Percentiles rank a stretch among this genome's conserved stretches.
These are phyloP conservation scores for Xylaria sp. DNA, from an alignment of 2,329 filamentous ascomycete species.

Conservation along the genomic window DNA sequence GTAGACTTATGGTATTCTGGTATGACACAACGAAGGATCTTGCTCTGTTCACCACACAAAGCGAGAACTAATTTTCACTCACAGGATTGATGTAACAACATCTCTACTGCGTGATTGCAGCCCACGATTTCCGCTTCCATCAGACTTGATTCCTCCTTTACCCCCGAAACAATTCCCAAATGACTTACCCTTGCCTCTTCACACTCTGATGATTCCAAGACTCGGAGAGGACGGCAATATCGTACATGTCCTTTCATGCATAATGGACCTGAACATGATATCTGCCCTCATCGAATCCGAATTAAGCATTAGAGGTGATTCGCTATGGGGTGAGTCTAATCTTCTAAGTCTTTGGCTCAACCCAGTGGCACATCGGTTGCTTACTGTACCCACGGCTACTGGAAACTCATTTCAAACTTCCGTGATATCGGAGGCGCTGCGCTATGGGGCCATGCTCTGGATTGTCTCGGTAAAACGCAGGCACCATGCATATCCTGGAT, in stretches of 20 bases:
- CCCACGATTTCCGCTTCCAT: slow-evolving; percentile 22
- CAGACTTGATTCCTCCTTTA: slow-evolving; percentile 15
- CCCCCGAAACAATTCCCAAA: not conserved
- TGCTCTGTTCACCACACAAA: not conserved
- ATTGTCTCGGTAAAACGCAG: slow-evolving; percentile 23
- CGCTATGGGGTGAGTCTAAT: slow-evolving; percentile 23
- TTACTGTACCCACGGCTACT: not conserved
- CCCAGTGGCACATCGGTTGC: slow-evolving; percentile 25
- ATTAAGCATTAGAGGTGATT: slow-evolving; percentile 22
- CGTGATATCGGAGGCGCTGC: slow-evolving; percentile 16
- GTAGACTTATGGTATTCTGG: slow-evolving; percentile 27
- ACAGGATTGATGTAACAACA: slow-evolving; percentile 22
- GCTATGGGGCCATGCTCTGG: slow-evolving; percentile 22
- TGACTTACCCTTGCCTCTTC: slow-evolving; percentile 16
- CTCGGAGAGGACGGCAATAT: not conserved
- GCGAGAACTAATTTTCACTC: not conserved
- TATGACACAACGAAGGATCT: slow-evolving; percentile 11
- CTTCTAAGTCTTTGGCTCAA: slow-evolving; percentile 22
- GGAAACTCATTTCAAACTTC: slow-evolving; percentile 3
- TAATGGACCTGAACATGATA: slow-evolving; percentile 19
- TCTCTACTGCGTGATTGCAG: slow-evolving; percentile 15
- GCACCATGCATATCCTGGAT: slow-evolving; percentile 22
- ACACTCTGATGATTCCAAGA: slow-evolving; percentile 5
- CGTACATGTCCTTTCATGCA: slow-evolving; percentile 18
- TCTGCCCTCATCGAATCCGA: slow-evolving; percentile 24